Evolutionary conservation across 768 basidiomycete genomes (phyloP), one percentile per base, ranked within the genome.

Genomic region (Panellus pusillus): DNA sequence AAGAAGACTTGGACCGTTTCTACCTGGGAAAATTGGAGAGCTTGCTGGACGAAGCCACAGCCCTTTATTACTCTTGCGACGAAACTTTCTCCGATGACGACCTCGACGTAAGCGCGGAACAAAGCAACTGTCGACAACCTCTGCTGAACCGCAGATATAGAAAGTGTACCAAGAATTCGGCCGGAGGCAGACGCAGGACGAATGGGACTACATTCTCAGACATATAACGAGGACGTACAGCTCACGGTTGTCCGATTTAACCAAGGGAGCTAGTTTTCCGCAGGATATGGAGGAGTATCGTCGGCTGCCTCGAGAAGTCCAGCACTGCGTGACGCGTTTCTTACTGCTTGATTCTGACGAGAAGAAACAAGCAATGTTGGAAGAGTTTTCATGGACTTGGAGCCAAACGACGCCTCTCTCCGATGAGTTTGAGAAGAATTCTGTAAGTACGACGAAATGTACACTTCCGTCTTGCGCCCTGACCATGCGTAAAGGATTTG

Each of bases 341-440:
- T 66, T 86, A 28, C 53, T 61, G 7, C 58, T 60, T 0, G 66
- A 72, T 42, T 44, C 44, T 9, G 35, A 42, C 6, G 70, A 66
- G 31, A 71, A 75, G 55, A 49, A 36, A 39, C 83, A 85, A 48
- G 75, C 56, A 61, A 77, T 80, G 72, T 61, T 77, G 63, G 60
- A 56, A 27, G 72, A 81, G 47, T 84, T 71, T 62, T 67, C 70
- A 0, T 86, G 84, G 84, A 72, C 74, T 0, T 81, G 70, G 68
- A 70, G 75, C 37, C 76, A 79, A 48, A 77, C 78, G 17, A 60
- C 70, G 13, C 74, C 79, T 2, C 69, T 86, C 39, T 56, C 68
- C 35, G 64, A 72, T 0, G 65, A 66, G 4, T 82, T 74, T 60
- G 62, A 70, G 32, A 61, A 63, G 28, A 73, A 78, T 55, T 80